Evolutionary conservation across 108 stramenopile genomes (phyloP), one percentile per base, ranked within the genome.

Genomic region (Tribonema minus): DNA sequence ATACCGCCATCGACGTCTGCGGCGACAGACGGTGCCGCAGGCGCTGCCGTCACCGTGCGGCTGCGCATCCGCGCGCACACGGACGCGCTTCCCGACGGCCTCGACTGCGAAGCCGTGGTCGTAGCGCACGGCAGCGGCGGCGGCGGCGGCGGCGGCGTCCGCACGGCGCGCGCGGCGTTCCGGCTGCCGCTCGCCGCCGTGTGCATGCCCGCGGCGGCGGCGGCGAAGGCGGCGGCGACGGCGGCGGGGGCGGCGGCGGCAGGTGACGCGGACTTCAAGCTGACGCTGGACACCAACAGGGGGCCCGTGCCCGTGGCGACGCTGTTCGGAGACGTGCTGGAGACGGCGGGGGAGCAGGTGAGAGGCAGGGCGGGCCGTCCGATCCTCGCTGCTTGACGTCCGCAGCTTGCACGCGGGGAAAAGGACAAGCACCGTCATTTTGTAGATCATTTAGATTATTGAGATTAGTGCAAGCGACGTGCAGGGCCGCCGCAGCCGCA

Each of bases 311-410:
- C 61, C 15, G 29, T 88, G 3, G 12, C 82, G 25, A 7, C 33
- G 4, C 70, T 88, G 34, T 88, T 85, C 63, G 75, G 77, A 35
- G 87, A 88, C 71, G 37, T 87, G 67, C 38, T 78, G 46, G 0
- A 36, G 41, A n/a, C n/a, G n/a, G n/a, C n/a, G n/a, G n/a, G n/a
- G n/a, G n/a, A n/a, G n/a, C n/a, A n/a, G n/a, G n/a, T n/a, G n/a
- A n/a, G n/a, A n/a, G n/a, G n/a, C n/a, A n/a, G n/a, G n/a, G n/a
- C n/a, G n/a, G n/a, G n/a, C n/a, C n/a, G n/a, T n/a, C n/a, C n/a
- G n/a, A n/a, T n/a, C n/a, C n/a, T n/a, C n/a, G n/a, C n/a, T n/a
- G n/a, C n/a, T n/a, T n/a, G n/a, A n/a, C n/a, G n/a, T n/a, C n/a
- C n/a, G n/a, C n/a, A n/a, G n/a, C n/a, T n/a, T n/a, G 20, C 6